These are phyloP conservation scores for Plasmodium gonderi DNA, from an alignment of 169 alveolate genomes.

Conservation along the genomic window DNA sequence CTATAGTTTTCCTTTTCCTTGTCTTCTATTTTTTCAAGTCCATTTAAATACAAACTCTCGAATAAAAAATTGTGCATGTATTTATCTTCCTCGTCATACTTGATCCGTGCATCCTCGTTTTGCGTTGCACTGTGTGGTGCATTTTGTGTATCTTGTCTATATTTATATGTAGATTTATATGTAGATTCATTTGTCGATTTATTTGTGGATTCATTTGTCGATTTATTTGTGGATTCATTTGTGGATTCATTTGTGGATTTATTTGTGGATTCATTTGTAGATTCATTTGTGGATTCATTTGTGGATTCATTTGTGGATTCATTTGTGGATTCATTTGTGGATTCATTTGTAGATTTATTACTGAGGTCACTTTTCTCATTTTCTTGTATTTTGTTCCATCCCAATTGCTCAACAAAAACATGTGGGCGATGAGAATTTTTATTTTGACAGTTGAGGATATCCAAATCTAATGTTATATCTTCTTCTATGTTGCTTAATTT, in stretches of 20 bases:
- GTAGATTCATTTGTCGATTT: too few species aligned
- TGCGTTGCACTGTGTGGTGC: background rate
- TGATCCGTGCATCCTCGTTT: background rate
- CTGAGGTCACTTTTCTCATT: background rate
- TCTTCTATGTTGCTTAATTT: constrained; percentile 46
- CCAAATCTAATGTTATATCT: constrained; percentile 27
- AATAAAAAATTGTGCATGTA: background rate
- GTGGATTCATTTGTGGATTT: too few species aligned
- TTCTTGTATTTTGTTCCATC: background rate
- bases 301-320: background rate
- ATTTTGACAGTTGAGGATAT: constrained; percentile 15
- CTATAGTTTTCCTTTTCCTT: background rate
- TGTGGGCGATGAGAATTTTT: background rate
- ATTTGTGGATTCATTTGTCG: background rate
- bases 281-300: too few species aligned
- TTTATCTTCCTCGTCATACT: background rate
- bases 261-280: background rate
- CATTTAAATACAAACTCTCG: background rate
- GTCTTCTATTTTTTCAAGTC: background rate
- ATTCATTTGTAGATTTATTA: background rate
- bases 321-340: background rate
- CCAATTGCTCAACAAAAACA: background rate
- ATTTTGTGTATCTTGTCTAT: background rate
- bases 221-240: background rate
- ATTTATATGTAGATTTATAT: background rate